Evolutionary conservation across 257 asterid genomes (phyloP), one percentile per base, ranked within the genome.

Genomic region (Rauvolfia tetraphylla): DNA sequence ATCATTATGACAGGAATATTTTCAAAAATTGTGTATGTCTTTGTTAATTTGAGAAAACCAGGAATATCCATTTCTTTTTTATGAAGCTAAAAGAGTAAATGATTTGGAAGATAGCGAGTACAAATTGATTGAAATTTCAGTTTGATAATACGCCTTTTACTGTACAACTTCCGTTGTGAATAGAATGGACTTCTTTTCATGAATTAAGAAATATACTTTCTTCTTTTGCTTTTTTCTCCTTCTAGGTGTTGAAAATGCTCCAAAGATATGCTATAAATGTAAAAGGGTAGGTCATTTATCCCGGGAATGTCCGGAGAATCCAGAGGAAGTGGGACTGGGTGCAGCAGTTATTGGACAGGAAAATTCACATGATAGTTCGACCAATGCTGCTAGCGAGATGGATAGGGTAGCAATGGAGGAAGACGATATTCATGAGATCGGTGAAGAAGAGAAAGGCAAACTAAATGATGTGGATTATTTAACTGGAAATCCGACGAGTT

Each of bases 381-480:
- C 1, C 41, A 76, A 25, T 75, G 76, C 65, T 72, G 82, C 81
- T 36, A 66, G 80, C 62, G 88, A 85, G 76, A 79, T 81, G 87
- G 99, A 95, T 84, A 89, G 59, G 84, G 87, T 90, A 81, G 76
- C 81, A 76, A 95, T 95, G 97, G 99, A 92, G 81, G 99, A 95
- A 84, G 98, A 92, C 54, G 99, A 95, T 80, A 88, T 95, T 80
- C 87, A 92, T 42, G 99, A 95, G 89, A 95, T 95, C 36, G 97
- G 96, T 67, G 99, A 92, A 87, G 99, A 95, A 81, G 99, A 95
- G 90, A 95, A 81, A 79, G 97, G 74, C 79, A 92, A 93, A 82
- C 81, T 92, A 70, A 91, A 89, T 48, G 99, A 95, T 65, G 91
- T 88, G 74, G 99, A 95, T 84, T 95, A 91, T 83, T 87, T 95